Evolutionary conservation across 179 eudicot species (phyloP).

Genomic region (Vitellaria paradoxa): DNA sequence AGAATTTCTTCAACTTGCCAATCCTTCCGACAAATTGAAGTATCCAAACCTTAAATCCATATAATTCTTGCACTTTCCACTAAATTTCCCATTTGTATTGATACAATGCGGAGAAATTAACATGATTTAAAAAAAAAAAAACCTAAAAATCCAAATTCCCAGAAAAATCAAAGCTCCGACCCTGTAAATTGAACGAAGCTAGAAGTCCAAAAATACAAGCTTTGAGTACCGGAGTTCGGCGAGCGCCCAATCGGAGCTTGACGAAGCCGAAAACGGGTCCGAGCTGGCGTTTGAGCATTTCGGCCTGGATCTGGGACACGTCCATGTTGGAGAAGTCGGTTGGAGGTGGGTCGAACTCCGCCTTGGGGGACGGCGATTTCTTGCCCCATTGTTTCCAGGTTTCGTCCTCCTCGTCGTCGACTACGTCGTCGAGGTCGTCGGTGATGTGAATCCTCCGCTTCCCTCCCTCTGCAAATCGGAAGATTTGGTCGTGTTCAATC

Average conservation of each 20-base stretch:
- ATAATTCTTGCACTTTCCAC: neutral
- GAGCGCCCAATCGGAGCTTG: conserved; percentile 61
- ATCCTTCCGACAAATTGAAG: neutral
- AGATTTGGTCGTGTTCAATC: neutral
- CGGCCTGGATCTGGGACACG: conserved; percentile 48
- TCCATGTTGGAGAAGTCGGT: conserved; percentile 61
- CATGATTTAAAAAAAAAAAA: neutral
- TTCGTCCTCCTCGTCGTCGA: conserved; percentile 89
- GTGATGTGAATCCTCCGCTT: conserved; percentile 57
- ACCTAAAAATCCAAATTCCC: neutral
- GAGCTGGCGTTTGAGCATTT: conserved; percentile 51
- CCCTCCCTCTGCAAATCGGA: conserved; percentile 42
- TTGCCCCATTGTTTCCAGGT: conserved; percentile 83
- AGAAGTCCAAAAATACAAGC: neutral
- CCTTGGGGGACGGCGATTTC: conserved; percentile 31
- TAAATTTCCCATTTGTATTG: neutral
- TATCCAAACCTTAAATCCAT: neutral
- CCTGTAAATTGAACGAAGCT: neutral
- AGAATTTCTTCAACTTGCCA: neutral
- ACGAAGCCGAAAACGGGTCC: conserved; percentile 77
- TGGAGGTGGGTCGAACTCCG: conserved; percentile 48
- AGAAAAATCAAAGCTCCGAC: neutral
- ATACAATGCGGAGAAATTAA: neutral
- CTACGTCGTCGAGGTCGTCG: conserved; percentile 79
- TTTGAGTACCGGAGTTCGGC: conserved; percentile 42